Base-by-base conservation (phyloP, 306 rosid species). In the Vigna nakashimae region DNA sequence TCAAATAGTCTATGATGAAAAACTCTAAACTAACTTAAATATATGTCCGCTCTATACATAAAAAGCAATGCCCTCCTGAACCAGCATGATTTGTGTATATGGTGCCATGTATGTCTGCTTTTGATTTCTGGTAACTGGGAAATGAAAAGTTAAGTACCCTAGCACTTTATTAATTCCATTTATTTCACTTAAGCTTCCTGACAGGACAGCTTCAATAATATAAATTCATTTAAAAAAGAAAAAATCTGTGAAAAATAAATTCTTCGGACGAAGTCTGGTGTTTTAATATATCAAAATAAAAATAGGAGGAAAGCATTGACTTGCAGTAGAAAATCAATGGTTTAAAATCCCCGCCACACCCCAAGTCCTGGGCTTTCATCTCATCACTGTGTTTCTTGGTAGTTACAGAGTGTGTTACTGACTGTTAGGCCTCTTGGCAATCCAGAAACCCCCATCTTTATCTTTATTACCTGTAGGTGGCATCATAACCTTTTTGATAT, bases 11-110 rank as follows among this genome's bases (percentile, higher is more conserved):
- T 7, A 52, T 40, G 86, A 83, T 73, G 73, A 82, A 83, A 59
- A 69, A 73, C 75, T 40, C 65, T 73, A 68, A 34, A 53, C 82
- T 79, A 78, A 83, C 78, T 59, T 53, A 1, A 62, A 76, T 80
- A 69, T 65, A 16, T 65, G 56, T 48, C 14, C 3, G 12, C 16
- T 64, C 43, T 30, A 34, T 38, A 36, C 36, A 65, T 73, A 18
- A 57, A 78, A 7, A 42, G 24, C 65, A 55, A 82, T n/a, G 58
- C 51, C 75, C 40, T 70, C 73, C 22, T 51, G 43, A 50, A 74
- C 9, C 40, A 34, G 40, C 7, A 34, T 34, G 40, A 0, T 34
- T 34, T 34, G 40, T 34, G 40, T 34, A 34, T 34, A 34, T 5
- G 1, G 40, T 34, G 40, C 40, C 40, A 34, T 34, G 40, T 34